phyloP scores from a whole-genome alignment of 805 yeast genomes.

The Lipomyces kockii region DNA sequence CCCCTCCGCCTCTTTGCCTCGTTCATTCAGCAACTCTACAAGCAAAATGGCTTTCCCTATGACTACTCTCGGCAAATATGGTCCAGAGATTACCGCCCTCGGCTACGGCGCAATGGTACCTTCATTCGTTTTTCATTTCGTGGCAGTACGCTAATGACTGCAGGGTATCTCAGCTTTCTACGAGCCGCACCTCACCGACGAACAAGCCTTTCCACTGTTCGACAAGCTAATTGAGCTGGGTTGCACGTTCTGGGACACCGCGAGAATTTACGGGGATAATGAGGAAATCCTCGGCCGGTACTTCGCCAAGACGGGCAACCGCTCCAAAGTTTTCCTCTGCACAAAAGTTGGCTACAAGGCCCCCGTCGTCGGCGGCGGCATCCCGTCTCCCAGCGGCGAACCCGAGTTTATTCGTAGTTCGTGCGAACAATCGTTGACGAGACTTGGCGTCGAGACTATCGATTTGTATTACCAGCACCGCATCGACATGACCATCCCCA shows the following conservation, averaged over 20 bases:
- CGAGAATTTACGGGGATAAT: slow-evolving; percentile 70
- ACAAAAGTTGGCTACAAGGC: slow-evolving; percentile 61
- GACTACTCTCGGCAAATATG: slow-evolving; percentile 25
- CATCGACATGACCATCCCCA: slow-evolving; percentile 59
- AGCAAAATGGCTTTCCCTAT: slow-evolving; percentile 20
- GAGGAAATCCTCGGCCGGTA: slow-evolving; percentile 60
- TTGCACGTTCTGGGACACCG: slow-evolving; percentile 62
- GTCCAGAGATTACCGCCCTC: slow-evolving; percentile 27
- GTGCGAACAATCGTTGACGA: slow-evolving; percentile 27
- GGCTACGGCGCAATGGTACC: slow-evolving; percentile 33
- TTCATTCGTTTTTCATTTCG: neutral
- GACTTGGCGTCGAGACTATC: slow-evolving; percentile 38
- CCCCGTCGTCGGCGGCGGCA: slow-evolving; percentile 12
- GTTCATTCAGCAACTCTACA: neutral
- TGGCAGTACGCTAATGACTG: neutral
- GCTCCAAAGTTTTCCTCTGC: slow-evolving; percentile 58
- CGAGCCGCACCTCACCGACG: slow-evolving; percentile 43
- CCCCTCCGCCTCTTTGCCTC: neutral
- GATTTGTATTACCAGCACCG: slow-evolving; percentile 78
- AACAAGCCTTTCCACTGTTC: slow-evolving; percentile 58
- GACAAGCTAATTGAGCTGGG: slow-evolving; percentile 55
- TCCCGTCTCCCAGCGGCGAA: slow-evolving; percentile 41
- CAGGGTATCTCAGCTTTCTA: slow-evolving; percentile 37
- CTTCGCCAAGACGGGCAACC: slow-evolving; percentile 53
- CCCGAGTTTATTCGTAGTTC: slow-evolving; percentile 32